Percentiles rank a stretch among this genome's conserved stretches.
These are phyloP conservation scores for Sclerotinia sclerotiorum DNA, from an alignment of 2,329 filamentous ascomycete species.

Conservation along the genomic window DNA sequence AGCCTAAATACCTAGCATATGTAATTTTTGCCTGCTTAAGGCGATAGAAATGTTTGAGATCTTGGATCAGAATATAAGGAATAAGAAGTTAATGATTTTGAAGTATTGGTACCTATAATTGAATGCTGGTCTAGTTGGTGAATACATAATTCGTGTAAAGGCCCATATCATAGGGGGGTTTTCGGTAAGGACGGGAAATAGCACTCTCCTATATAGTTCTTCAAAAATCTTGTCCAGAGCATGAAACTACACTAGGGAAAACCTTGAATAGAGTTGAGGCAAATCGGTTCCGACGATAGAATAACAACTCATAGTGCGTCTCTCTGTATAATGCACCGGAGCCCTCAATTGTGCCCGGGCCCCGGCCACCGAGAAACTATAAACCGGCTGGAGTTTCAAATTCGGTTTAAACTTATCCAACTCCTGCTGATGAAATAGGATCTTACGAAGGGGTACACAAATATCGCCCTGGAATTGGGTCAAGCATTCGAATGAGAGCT, in stretches of 20 bases:
- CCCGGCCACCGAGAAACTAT: background rate
- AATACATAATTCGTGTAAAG: too few relatives aligned
- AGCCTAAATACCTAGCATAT: too few relatives aligned
- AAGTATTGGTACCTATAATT: background rate
- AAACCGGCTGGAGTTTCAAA: constrained; percentile 28
- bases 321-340: constrained; percentile 42
- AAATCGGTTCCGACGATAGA: constrained; percentile 50
- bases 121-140: background rate
- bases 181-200: too few relatives aligned
- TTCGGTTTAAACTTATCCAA: constrained; percentile 48
- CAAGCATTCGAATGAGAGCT: constrained; percentile 44
- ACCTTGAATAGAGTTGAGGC: constrained; percentile 22
- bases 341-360: constrained; percentile 8
- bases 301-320: constrained; percentile 41
- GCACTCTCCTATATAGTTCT: too few relatives aligned
- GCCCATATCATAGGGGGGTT: too few relatives aligned
- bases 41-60: background rate
- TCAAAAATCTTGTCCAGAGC: too few relatives aligned
- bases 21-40: too few relatives aligned
- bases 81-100: background rate
- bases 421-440: too few relatives aligned
- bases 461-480: constrained; percentile 28
- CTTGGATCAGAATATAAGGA: background rate
- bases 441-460: too few relatives aligned
- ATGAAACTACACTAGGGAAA: background rate